Base-by-base conservation (phyloP, 2,329 filamentous ascomycete genomes). In the Exophiala sp. region DNA sequence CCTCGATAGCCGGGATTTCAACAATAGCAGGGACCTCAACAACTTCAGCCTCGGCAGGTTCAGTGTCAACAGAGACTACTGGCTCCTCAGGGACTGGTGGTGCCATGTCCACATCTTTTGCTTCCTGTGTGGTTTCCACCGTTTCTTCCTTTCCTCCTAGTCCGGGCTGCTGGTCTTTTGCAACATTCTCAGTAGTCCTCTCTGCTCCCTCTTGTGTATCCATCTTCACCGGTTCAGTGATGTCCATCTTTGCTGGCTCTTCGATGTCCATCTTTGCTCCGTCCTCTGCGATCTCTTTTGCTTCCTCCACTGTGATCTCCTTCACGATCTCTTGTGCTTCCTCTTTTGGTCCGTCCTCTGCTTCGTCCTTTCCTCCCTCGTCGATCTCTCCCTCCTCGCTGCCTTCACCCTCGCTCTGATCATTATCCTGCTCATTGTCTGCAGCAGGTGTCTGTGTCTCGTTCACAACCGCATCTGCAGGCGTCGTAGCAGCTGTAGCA, bases 341-440 rank as follows among this genome's bases (percentile, higher is more conserved):
- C 4, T 29, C 5, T 29, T 29, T 29, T 14, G 36, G 6, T 14
- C 2, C 36, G 2, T 39, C 36, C 6, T 39, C 36, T 7, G 10
- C 8, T 14, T 43, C n/a, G 7, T n/a, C 21, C 14, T 52, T 41
- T 12, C 18, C 33, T n/a, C 34, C 50, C 38, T 63, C 61, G 20
- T 58, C 58, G 35, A 64, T 59, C 43, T 63, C 61, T 6, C 62
- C 62, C 48, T 64, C 62, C 40, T 64, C 62, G 47, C 58, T 62
- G 35, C 61, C 62, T 38, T 64, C 62, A 16, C 54, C 62, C 41
- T 63, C 62, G 41, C 61, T 62, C 10, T 61, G 53, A 24, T 53
- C 55, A 48, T 45, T 50, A 45, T 16, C 50, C 51, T 48, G 55
- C 46, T 34, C 34, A 51, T 35, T 58, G 48, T 47, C 39, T 48